Base-by-base conservation (phyloP, 148 eudicot species). In the Rhododendron mucronatum region DNA sequence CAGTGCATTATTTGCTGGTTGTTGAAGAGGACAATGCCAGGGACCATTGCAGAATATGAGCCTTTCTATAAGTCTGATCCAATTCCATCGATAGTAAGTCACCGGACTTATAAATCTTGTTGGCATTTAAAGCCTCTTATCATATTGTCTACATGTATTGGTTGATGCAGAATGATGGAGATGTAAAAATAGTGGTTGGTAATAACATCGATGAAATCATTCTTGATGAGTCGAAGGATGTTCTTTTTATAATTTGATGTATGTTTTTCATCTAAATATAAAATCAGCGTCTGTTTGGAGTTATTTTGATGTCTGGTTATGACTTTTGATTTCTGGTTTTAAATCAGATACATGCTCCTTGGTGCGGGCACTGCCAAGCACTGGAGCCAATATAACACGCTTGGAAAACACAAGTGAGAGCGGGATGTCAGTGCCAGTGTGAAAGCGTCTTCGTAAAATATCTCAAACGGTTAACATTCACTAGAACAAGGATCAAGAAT, bases 181-280 rank as follows among this genome's bases (percentile, higher is more conserved):
- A 93, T 88, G 98, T 96, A 87, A 93, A 95, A 91, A 91, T 93
- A 77, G 96, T 95, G 21, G 98, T 96, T 80, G 98, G 98, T 23
- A 83, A 96, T 87, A 96, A 93, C 90, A 95, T 96, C 82, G 99
- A 96, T 79, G 94, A 94, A 63, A 92, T 96, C 82, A 98, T 96
- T 88, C 85, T 96, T 91, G 99, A 96, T 80, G 99, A 96, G 84
- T 94, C 98, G 14, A 96, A 94, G 87, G 99, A 96, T 86, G 99
- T 95, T 59, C 95, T 96, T 88, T 95, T 95, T n/a, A n/a, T n/a
- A n/a, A n/a, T n/a, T n/a, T 80, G 99, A 96, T 98, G 99, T 96
- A 83, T 78, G 41, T 20, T 61, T 65, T 7, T 5, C 50, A n/a
- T 71, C 30, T n/a, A 39, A 33, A 76, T 33, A 33, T 3, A 5